Percentiles rank a stretch among this genome's conserved stretches.
These are phyloP conservation scores for Hericium coralloides DNA, from an alignment of 768 basidiomycete species.

Conservation along the genomic window DNA sequence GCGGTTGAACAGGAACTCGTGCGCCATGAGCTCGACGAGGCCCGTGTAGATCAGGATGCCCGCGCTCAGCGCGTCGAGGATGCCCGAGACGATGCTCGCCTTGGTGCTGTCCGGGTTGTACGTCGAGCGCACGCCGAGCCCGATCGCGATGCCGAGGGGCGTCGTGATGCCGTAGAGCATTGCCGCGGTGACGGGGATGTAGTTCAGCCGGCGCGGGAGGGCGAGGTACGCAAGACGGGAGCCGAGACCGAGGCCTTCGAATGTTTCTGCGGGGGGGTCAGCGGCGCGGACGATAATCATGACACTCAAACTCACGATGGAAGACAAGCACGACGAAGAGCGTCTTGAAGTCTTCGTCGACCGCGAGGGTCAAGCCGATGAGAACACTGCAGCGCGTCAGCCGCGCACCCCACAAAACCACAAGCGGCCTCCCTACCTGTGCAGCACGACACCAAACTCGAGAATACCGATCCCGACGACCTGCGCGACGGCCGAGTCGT, in stretches of 20 bases:
- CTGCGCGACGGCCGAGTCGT: slow-evolving; percentile 50
- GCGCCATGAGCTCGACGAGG: slow-evolving; percentile 85
- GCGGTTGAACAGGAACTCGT: slow-evolving; percentile 89
- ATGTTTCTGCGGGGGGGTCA: slow-evolving; percentile 54
- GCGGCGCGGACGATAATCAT: background rate
- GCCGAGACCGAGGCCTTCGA: slow-evolving; percentile 91
- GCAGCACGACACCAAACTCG: slow-evolving; percentile 88
- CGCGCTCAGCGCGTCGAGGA: slow-evolving; percentile 76
- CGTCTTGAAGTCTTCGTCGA: slow-evolving; percentile 68
- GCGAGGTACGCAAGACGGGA: slow-evolving; percentile 76
- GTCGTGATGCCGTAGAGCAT: slow-evolving; percentile 69
- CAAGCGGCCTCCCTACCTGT: slow-evolving; percentile 62
- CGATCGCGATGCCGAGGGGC: slow-evolving; percentile 82
- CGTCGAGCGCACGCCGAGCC: slow-evolving; percentile 62
- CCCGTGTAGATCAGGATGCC: slow-evolving; percentile 89
- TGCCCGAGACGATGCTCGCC: slow-evolving; percentile 75
- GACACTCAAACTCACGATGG: slow-evolving; percentile 60
- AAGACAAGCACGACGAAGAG: slow-evolving; percentile 89
- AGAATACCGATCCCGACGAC: slow-evolving; percentile 83
- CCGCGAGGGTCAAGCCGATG: slow-evolving; percentile 89
- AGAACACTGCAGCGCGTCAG: slow-evolving; percentile 42
- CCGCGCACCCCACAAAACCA: background rate
- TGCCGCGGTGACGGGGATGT: slow-evolving; percentile 51
- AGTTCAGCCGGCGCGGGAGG: slow-evolving; percentile 45
- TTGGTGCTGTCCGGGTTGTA: slow-evolving; percentile 78